Percentiles rank a stretch among this genome's conserved stretches.
Evolutionary conservation across 2,329 filamentous ascomycete genomes (phyloP).

Genomic region (Coniochaeta ligniaria): DNA sequence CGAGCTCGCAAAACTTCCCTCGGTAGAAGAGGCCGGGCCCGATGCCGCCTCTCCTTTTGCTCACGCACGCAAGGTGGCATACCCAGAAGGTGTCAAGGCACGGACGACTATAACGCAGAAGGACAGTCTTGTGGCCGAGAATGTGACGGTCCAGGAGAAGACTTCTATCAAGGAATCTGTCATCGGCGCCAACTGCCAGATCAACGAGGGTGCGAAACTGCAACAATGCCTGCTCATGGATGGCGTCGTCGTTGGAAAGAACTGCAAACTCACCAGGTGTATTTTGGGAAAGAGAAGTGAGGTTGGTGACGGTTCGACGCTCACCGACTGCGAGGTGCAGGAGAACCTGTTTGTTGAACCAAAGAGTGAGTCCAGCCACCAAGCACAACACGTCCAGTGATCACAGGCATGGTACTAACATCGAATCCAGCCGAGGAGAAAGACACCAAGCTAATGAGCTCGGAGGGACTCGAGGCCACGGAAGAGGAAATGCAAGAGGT

Average conservation of each 20-base stretch:
- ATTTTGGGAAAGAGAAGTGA: conserved; percentile 75
- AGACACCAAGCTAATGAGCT: conserved; percentile 61
- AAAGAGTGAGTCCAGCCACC: conserved; percentile 49
- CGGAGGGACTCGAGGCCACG: conserved; percentile 57
- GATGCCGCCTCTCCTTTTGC: conserved; percentile 63
- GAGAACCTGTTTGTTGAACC: conserved; percentile 81
- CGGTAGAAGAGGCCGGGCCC: conserved; percentile 54
- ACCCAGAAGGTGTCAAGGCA: conserved; percentile 72
- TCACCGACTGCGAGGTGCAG: conserved; percentile 89
- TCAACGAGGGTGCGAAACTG: conserved; percentile 77
- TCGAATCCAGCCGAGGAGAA: conserved; percentile 53
- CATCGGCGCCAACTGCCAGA: conserved; percentile 79
- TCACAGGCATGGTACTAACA: conserved; percentile 6
- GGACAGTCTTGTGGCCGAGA: conserved; percentile 80
- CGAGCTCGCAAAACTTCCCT: conserved; percentile 77
- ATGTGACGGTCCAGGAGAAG: conserved; percentile 83
- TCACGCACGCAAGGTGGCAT: conserved; percentile 72
- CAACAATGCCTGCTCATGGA: conserved; percentile 92
- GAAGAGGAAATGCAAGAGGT: conserved; percentile 54
- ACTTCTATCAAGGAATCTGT: conserved; percentile 89
- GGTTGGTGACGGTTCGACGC: conserved; percentile 72
- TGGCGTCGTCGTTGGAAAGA: conserved; percentile 75
- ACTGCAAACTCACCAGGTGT: conserved; percentile 79
- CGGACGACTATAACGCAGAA: conserved; percentile 75
- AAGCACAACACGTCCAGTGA: neutral